phyloP scores from a whole-genome alignment of 2,329 filamentous ascomycete genomes.

The Gyromitra esculenta region DNA sequence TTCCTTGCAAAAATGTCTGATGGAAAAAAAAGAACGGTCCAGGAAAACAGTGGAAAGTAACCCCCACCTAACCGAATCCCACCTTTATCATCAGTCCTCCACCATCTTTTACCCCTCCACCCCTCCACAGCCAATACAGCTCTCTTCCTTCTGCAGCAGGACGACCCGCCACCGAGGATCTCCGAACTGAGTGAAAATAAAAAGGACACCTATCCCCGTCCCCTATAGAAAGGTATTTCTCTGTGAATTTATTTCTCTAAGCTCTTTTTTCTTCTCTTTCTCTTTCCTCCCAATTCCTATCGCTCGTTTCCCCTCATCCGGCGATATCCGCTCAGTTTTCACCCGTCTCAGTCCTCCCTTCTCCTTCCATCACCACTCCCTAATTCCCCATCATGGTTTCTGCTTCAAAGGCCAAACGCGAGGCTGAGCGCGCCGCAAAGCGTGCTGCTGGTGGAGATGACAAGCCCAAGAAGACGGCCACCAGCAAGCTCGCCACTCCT shows the following conservation, averaged over 20 bases:
- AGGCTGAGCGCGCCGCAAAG: conserved; percentile 66
- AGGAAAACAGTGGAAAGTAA: conserved; percentile 6
- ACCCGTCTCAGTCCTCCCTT: not conserved
- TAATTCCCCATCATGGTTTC: conserved; percentile 69
- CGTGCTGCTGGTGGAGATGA: conserved; percentile 69
- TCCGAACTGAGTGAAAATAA: conserved; percentile 25
- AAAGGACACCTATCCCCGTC: conserved; percentile 12
- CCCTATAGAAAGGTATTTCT: conserved; percentile 32
- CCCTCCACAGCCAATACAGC: conserved; percentile 37
- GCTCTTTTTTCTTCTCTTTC: conserved; percentile 24
- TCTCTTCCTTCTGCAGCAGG: conserved; percentile 17
- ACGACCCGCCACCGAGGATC: conserved; percentile 25
- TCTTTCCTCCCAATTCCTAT: conserved; percentile 4
- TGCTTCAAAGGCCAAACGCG: conserved; percentile 75
- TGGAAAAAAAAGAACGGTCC: conserved; percentile 24
- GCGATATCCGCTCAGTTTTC: conserved; percentile 14
- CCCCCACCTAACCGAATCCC: conserved; percentile 39
- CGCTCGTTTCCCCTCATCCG: conserved; percentile 35
- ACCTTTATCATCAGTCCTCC: conserved; percentile 23
- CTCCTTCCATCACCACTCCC: conserved; percentile 13
- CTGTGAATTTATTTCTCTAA: conserved; percentile 6
- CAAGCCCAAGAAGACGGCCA: conserved; percentile 80
- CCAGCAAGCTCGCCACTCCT: conserved; percentile 62
- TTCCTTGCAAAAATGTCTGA: conserved; percentile 21
- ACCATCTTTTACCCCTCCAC: conserved; percentile 42